Percentiles rank a stretch among this genome's conserved stretches.
phyloP scores from a whole-genome alignment of 805 yeast species.

The Candida tallmaniae region DNA sequence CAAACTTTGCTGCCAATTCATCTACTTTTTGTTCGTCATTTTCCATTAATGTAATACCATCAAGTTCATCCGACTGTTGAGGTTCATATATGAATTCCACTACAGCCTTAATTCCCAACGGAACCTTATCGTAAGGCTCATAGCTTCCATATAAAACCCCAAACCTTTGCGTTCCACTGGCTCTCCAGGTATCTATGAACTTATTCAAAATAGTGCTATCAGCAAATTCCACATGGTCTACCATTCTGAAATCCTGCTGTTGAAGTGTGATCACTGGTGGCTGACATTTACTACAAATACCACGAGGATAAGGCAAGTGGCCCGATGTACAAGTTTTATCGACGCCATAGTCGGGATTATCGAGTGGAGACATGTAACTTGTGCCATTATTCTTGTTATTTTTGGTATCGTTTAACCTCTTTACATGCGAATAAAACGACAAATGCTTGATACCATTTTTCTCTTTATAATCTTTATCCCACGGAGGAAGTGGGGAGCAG shows the following conservation, averaged over 20 bases:
- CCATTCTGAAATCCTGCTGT: conserved; percentile 89
- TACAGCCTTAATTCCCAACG: conserved; percentile 89
- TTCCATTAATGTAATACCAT: conserved; percentile 62
- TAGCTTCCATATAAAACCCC: conserved; percentile 85
- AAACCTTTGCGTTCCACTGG: conserved; percentile 78
- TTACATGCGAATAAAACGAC: conserved; percentile 80
- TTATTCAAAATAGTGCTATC: conserved; percentile 60
- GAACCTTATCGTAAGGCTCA: conserved; percentile 73
- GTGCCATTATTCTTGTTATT: conserved; percentile 58
- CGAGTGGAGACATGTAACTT: conserved; percentile 71
- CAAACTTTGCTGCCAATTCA: conserved; percentile 51
- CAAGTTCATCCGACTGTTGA: conserved; percentile 79
- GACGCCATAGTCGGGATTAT: conserved; percentile 66
- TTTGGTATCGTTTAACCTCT: conserved; percentile 61
- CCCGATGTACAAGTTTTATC: conserved; percentile 66
- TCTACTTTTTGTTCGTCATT: conserved; percentile 53
- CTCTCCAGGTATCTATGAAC: conserved; percentile 91
- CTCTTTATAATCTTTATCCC: conserved; percentile 75
- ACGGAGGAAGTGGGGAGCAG: conserved; percentile 93
- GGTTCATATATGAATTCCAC: conserved; percentile 95
- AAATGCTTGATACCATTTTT: conserved; percentile 79
- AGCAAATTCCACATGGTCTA: conserved; percentile 93
- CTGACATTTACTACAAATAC: conserved; percentile 94
- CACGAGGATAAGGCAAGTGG: conserved; percentile 91
- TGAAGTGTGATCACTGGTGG: conserved; percentile 93